These are phyloP conservation scores for Fraxinus albicans DNA, from an alignment of 305 asterid genomes.

Conservation along the genomic window DNA sequence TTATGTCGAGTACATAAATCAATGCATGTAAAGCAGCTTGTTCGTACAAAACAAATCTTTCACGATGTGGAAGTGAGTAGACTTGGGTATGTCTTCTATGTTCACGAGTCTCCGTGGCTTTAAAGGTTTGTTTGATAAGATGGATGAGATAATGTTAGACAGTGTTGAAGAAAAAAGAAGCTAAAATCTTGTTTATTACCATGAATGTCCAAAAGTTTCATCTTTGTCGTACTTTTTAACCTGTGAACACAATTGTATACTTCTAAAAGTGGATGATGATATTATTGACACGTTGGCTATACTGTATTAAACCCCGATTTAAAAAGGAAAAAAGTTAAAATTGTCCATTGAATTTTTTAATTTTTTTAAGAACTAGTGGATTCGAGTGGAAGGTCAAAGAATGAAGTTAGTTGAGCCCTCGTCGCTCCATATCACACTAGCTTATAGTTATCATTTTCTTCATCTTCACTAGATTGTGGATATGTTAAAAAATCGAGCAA, in stretches of 20 bases:
- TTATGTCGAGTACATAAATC: background rate
- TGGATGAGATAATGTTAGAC: background rate
- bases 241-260: background rate
- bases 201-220: background rate
- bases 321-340: background rate
- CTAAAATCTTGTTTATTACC: background rate
- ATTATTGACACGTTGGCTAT: background rate
- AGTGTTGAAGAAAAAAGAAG: background rate
- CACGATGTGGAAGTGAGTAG: background rate
- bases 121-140: background rate
- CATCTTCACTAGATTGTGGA: background rate
- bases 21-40: background rate
- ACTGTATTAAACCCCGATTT: background rate
- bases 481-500: background rate
- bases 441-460: background rate
- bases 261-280: background rate
- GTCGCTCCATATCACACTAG: background rate
- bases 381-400: background rate
- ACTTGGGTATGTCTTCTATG: background rate
- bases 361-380: background rate
- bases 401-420: background rate
- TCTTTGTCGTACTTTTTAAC: background rate
- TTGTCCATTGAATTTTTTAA: background rate
- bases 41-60: background rate
- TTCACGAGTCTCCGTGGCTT: background rate